Evolutionary conservation across 257 asterid species (phyloP).

Genomic region (Plantago major): DNA sequence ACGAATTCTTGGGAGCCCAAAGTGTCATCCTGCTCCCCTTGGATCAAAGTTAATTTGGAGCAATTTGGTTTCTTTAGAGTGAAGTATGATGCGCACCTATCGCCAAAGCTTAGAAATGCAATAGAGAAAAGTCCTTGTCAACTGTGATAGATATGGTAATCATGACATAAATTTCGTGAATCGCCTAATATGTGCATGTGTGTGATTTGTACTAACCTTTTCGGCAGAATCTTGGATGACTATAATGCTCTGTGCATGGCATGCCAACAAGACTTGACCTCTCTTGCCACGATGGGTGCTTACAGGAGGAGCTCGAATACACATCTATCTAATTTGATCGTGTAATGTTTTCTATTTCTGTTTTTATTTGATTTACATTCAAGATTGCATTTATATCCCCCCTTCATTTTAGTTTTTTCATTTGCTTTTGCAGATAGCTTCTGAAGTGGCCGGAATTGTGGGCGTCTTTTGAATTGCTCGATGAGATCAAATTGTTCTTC

Average conservation of each 20-base stretch:
- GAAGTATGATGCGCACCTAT: conserved; percentile 76
- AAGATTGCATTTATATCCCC: background rate
- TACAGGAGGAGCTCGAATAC: conserved; percentile 73
- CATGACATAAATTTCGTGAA: conserved; percentile 6
- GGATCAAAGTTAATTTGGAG: conserved; percentile 80
- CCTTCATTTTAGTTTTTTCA: conserved; percentile 7
- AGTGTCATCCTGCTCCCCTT: conserved; percentile 40
- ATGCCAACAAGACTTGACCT: no score
- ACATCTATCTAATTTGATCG: conserved; percentile 73
- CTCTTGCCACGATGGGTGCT: conserved; percentile 82
- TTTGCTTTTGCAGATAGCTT: conserved; percentile 55
- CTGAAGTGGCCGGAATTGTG: conserved; percentile 53
- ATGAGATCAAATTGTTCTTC: conserved; percentile 60
- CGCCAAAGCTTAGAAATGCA: conserved; percentile 76
- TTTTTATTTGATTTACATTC: conserved; percentile 11
- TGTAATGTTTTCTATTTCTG: conserved; percentile 41
- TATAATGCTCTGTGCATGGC: conserved; percentile 68
- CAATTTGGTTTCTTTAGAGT: conserved; percentile 86
- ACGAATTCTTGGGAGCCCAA: conserved; percentile 48
- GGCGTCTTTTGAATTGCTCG: conserved; percentile 67
- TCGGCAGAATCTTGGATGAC: conserved; percentile 83
- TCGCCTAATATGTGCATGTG: background rate
- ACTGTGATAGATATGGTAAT: conserved; percentile 79
- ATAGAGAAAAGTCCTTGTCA: no score
- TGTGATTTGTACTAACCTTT: conserved; percentile 21